Conservation (phyloP, 495 filamentous ascomycete species). For the Penicillium paxilli region DNA sequence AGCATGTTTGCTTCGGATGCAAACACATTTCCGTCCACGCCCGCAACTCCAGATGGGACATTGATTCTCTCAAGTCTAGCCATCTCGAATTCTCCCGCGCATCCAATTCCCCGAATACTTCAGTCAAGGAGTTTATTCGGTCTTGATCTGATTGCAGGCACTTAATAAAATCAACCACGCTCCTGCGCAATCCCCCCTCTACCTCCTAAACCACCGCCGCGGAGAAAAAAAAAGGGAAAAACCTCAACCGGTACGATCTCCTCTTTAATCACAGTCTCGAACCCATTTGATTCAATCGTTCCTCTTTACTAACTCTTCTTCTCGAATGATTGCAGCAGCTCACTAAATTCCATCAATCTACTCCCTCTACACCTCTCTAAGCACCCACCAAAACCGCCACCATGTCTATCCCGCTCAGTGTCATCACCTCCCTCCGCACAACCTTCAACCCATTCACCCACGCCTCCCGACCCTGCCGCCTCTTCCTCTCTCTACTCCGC, state of each 20-base stretch:
- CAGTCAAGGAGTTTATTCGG: neutral
- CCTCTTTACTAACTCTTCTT: neutral
- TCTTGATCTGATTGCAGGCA: neutral
- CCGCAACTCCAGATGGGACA: constrained; percentile 21
- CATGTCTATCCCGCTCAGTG: constrained; percentile 71
- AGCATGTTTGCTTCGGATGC: constrained; percentile 39
- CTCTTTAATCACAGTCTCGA: too few relatives aligned
- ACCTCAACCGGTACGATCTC: too few relatives aligned
- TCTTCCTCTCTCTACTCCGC: constrained; percentile 81
- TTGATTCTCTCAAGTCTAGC: neutral
- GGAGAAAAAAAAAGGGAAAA: too few relatives aligned
- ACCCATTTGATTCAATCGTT: neutral
- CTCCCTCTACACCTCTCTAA: neutral
- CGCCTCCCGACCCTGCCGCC: constrained; percentile 72
- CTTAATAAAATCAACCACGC: neutral
- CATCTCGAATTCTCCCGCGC: neutral
- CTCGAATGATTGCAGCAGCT: too few relatives aligned
- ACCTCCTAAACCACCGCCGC: neutral
- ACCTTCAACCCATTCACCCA: constrained; percentile 90
- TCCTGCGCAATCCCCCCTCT: neutral
- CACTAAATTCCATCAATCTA: too few relatives aligned
- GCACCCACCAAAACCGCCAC: constrained; percentile 21
- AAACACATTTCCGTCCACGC: constrained; percentile 27
- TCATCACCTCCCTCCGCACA: constrained; percentile 76
- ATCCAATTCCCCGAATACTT: neutral